Base-by-base conservation (phyloP, 768 basidiomycete genomes). In the Tulasnella sp. region DNA sequence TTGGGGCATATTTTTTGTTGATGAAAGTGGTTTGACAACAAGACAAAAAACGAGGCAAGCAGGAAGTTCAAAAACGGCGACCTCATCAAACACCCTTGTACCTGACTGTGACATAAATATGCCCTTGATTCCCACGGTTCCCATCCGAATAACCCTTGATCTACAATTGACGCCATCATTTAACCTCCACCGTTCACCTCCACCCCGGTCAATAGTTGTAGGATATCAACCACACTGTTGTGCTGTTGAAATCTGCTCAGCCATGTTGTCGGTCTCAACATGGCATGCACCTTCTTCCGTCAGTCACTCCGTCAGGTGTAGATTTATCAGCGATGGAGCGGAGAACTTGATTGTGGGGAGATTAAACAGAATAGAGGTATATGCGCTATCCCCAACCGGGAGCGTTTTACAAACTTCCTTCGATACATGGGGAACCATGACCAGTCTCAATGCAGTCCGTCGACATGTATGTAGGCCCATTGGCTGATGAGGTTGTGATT, bases 271-370 rank as follows among this genome's bases (percentile, higher is more conserved):
- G 54, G 72, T 87, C 28, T 74, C 79, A 8, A 88, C 86, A 5
- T 85, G 86, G 62, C 83, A 87, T 62, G 72, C 71, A 3, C 73
- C 84, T 2, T 82, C 86, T 1, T 81, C 86, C 1, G 79, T 87
- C 43, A 57, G 78, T 7, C 70, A 70, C 56, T 87, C 84, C 25
- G 60, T 81, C 22, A 85, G 78, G 69, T 85, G 79, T 63, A 66
- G 65, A 4, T 70, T 89, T n/a, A 63, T 73, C 5, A 66, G 72
- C 56, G 46, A 59, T 5, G 68, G 69, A 39, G 64, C 73, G 8
- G 77, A 84, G 37, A 75, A 79, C 60, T 73, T 89, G 31, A 76
- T 81, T 24, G 70, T 85, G 31, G 79, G 77, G 8, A 86, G 82
- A 61, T 63, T 75, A 5, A 76, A 79, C 61, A 70, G 70, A 52